Conservation (phyloP, 2,329 filamentous ascomycete species). For the Diplodia sapinea region DNA sequence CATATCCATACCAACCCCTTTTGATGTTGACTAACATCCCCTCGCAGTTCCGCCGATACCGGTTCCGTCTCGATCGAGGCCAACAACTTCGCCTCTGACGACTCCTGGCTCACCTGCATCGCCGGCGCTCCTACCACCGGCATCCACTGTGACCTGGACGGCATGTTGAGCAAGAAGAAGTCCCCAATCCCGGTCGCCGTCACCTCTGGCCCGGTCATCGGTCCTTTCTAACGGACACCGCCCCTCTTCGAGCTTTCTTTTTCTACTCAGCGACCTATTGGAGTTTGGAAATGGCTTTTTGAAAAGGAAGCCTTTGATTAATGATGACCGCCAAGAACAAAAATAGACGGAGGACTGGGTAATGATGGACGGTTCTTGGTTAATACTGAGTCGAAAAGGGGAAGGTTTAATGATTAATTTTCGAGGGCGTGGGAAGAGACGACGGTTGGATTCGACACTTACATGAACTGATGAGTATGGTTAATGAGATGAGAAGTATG, state of each 20-base stretch:
- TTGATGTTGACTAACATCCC: neutral
- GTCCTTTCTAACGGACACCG: neutral
- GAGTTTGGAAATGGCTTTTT: neutral
- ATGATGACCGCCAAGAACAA: neutral
- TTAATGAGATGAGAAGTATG: neutral
- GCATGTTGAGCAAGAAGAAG: constrained; percentile 18
- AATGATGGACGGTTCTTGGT: neutral
- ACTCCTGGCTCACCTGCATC: constrained; percentile 29
- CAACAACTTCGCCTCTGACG: constrained; percentile 9
- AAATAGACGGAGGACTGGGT: neutral
- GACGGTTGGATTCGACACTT: neutral
- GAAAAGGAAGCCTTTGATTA: neutral
- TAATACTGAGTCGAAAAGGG: neutral
- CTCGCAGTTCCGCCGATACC: constrained; percentile 4
- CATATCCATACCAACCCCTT: neutral
- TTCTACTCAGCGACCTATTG: neutral
- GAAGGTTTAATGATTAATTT: neutral
- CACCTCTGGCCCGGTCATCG: neutral
- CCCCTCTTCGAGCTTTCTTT: neutral
- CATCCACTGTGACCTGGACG: constrained; percentile 30
- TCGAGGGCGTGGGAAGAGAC: neutral
- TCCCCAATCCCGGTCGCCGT: constrained; percentile 1
- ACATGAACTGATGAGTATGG: neutral
- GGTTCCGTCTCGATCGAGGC: constrained; percentile 18
- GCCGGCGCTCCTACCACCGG: constrained; percentile 29